Evolutionary conservation across 2,329 filamentous ascomycete species (phyloP).

Genomic region (Alternaria tenuissima): DNA sequence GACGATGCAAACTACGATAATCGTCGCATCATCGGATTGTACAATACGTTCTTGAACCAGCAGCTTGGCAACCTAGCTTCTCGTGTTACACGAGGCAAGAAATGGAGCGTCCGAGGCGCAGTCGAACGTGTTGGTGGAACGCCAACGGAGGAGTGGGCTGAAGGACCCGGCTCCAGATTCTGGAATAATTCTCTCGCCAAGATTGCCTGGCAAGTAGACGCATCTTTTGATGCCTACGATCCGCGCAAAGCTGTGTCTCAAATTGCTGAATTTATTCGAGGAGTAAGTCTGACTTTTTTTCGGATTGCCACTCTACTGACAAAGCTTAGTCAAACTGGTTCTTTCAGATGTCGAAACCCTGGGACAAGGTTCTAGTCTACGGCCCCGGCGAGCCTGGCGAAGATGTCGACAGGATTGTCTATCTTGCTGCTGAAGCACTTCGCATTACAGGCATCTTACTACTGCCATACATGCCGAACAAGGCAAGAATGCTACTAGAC

Average conservation of each 20-base stretch:
- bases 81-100: conserved; percentile 72
- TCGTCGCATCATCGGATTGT: conserved; percentile 73
- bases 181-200: conserved; percentile 51
- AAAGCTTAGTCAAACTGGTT: conserved; percentile 69
- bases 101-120: conserved; percentile 72
- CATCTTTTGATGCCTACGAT: conserved; percentile 38
- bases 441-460: conserved; percentile 84
- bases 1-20: conserved; percentile 90
- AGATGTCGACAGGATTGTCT: conserved; percentile 64
- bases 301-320: not conserved
- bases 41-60: conserved; percentile 79
- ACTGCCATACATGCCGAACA: conserved; percentile 89
- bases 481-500: conserved; percentile 76
- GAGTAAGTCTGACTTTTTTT: conserved; percentile 27
- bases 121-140: conserved; percentile 54
- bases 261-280: conserved; percentile 40
- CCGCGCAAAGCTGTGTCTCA: conserved; percentile 37
- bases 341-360: conserved; percentile 72
- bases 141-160: conserved; percentile 39
- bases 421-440: conserved; percentile 75
- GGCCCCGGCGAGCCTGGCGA: conserved; percentile 40
- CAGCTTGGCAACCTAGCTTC: conserved; percentile 82
- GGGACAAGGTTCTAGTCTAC: conserved; percentile 63
- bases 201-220: conserved; percentile 31
- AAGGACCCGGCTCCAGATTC: conserved; percentile 39